Conservation (phyloP, 2,329 filamentous ascomycete species). For the Alternaria hordeiaustralica region DNA sequence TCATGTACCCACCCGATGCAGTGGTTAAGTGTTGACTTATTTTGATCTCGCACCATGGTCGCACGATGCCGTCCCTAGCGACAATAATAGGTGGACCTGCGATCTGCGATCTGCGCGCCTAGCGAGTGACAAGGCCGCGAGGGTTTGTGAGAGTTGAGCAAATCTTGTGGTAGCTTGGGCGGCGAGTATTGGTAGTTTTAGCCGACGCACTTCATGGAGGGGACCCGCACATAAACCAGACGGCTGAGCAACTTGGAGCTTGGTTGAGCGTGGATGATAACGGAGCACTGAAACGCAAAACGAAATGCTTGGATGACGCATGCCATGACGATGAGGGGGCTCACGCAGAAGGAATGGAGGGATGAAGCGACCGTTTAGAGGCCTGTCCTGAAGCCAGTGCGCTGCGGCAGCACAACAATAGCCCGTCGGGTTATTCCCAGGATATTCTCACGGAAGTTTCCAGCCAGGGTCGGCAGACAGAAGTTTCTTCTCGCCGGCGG, state of each 20-base stretch:
- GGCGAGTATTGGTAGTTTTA: neutral
- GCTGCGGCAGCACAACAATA: neutral
- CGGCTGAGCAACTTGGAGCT: neutral
- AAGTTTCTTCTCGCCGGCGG: neutral
- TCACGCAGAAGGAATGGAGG: neutral
- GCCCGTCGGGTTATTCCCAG: constrained; percentile 8
- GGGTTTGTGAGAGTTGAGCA: neutral
- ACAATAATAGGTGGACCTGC: neutral
- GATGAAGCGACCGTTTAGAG: constrained; percentile 11
- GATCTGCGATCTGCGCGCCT: neutral
- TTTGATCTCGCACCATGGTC: constrained; percentile 1
- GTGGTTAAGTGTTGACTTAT: neutral
- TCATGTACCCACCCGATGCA: neutral
- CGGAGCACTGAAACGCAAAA: constrained; percentile 1
- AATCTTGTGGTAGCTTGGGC: neutral
- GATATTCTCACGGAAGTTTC: neutral
- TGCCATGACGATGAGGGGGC: neutral
- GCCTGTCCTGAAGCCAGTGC: constrained; percentile 4
- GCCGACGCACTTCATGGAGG: neutral
- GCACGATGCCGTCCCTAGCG: neutral
- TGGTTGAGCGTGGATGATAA: neutral
- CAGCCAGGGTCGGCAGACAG: neutral
- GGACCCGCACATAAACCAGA: constrained; percentile 1
- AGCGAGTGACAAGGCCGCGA: neutral
- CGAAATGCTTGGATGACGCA: neutral